Percentiles rank a stretch among this genome's conserved stretches.
phyloP scores from a whole-genome alignment of 129 eudicot genomes.

The Centaurea solstitialis region DNA sequence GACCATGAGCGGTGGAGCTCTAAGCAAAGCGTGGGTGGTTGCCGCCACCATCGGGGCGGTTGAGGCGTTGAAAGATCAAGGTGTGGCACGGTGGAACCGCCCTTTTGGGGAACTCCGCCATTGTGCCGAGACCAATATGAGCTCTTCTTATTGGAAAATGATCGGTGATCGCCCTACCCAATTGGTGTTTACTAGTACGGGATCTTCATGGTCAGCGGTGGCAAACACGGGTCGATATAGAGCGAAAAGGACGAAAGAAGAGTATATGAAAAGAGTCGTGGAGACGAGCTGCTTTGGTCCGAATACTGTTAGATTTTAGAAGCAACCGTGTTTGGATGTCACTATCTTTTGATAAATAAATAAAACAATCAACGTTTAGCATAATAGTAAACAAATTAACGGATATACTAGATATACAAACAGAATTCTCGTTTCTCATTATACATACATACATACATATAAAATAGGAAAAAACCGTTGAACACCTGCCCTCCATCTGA shows the following conservation, averaged over 20 bases:
- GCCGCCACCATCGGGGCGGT: slow-evolving; percentile 43
- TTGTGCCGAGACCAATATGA: slow-evolving; percentile 35
- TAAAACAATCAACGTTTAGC: neutral
- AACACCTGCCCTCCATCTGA: too few species aligned
- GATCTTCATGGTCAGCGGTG: neutral
- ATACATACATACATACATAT: too few species aligned
- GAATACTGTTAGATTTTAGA: slow-evolving; percentile 8
- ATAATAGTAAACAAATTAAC: neutral
- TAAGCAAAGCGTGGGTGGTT: slow-evolving; percentile 39
- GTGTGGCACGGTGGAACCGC: slow-evolving; percentile 57
- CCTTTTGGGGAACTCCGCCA: slow-evolving; percentile 43
- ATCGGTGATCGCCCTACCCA: neutral
- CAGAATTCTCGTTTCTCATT: neutral
- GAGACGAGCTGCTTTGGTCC: slow-evolving; percentile 33
- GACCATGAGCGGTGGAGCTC: neutral
- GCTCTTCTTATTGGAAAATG: slow-evolving; percentile 14
- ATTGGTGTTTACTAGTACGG: slow-evolving; percentile 14
- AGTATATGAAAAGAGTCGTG: slow-evolving; percentile 31
- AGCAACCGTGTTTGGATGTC: neutral
- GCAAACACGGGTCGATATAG: neutral
- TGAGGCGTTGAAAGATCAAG: slow-evolving; percentile 54
- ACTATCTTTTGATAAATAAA: neutral
- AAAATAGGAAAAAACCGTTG: too few species aligned
- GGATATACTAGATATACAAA: neutral
- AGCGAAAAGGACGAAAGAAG: slow-evolving; percentile 12